A percentile compares a stretch with the other conserved stretches of the same genome.
These are phyloP conservation scores for Oryza longistaminata DNA, from an alignment of 176 grass and related monocot species.

Conservation along the genomic window DNA sequence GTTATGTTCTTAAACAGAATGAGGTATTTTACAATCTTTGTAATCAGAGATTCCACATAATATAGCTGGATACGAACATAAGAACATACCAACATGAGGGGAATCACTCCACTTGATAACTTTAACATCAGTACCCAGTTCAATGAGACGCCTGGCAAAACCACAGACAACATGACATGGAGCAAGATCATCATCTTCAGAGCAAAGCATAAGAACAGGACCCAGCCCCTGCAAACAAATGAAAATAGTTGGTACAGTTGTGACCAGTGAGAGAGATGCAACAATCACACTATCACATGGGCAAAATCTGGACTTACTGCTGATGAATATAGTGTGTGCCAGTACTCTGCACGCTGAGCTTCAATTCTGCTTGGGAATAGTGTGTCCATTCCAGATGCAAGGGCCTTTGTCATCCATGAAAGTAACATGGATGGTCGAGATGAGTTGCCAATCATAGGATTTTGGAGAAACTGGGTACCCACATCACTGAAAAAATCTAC, in stretches of 20 bases:
- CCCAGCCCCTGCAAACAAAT: conserved; percentile 66
- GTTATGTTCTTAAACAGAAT: background rate
- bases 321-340: conserved; percentile 89
- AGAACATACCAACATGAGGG: conserved; percentile 60
- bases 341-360: conserved; percentile 86
- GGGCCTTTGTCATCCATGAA: conserved; percentile 74
- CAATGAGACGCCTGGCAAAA: conserved; percentile 63
- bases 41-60: background rate
- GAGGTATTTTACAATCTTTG: background rate
- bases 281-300: conserved; percentile 7
- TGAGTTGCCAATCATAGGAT: conserved; percentile 41
- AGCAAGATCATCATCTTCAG: conserved; percentile 85
- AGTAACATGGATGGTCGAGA: conserved; percentile 53
- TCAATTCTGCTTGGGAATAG: conserved; percentile 93
- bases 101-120: conserved; percentile 82
- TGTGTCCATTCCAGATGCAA: conserved; percentile 83
- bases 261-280: conserved; percentile 8
- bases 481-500: conserved; percentile 77
- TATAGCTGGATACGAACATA: conserved; percentile 14
- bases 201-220: conserved; percentile 90
- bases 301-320: conserved; percentile 50
- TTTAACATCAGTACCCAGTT: conserved; percentile 77
- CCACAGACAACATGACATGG: conserved; percentile 72
- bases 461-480: conserved; percentile 51
- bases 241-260: background rate